phyloP scores from a whole-genome alignment of 2,329 filamentous ascomycete genomes.

The Paecilomyces dactylethromorphus region DNA sequence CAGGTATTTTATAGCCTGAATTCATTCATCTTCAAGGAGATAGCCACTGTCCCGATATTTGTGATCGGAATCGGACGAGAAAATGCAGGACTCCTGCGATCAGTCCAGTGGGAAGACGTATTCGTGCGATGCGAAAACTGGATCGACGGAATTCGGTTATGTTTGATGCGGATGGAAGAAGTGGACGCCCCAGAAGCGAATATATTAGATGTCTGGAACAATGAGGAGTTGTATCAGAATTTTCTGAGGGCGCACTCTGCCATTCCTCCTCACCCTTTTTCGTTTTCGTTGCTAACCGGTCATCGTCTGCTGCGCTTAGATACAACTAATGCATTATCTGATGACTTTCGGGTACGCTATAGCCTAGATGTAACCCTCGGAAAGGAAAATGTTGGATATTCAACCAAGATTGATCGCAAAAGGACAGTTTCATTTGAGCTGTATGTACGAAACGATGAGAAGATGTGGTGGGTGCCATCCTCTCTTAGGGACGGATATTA shows the following conservation, averaged over 20 bases:
- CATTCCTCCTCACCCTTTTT: background rate
- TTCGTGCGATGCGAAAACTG: background rate
- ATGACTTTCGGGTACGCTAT: background rate
- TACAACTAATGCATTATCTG: background rate
- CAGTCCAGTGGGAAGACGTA: background rate
- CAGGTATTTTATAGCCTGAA: constrained; percentile 2
- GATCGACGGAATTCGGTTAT: background rate
- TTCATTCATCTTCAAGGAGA: background rate
- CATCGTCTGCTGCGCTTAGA: background rate
- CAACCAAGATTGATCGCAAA: too few relatives aligned
- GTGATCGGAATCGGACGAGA: background rate
- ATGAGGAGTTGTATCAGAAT: background rate
- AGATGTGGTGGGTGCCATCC: too few relatives aligned
- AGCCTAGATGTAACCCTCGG: background rate
- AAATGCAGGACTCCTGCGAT: background rate
- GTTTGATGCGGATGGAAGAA: background rate
- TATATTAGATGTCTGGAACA: background rate
- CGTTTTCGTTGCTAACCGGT: too few relatives aligned
- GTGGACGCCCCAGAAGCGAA: background rate
- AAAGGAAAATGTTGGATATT: background rate
- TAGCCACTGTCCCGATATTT: background rate
- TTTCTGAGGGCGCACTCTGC: background rate
- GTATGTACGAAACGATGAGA: too few relatives aligned
- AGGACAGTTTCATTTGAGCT: too few relatives aligned
- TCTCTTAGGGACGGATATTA: too few relatives aligned